phyloP scores from a whole-genome alignment of 75 land plant species.

The Selaginella moellendorffii region DNA sequence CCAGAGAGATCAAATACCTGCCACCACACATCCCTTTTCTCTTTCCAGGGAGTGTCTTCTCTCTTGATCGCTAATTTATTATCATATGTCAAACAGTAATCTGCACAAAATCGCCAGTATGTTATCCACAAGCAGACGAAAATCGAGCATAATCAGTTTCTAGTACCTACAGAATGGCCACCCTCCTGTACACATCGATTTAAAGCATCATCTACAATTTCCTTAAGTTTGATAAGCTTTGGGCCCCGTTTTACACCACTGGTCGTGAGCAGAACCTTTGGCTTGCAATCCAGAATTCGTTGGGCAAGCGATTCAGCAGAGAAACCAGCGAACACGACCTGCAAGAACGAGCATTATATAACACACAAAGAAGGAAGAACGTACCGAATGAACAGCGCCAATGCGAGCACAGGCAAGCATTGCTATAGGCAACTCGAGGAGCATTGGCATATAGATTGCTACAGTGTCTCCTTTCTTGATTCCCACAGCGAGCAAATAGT shows the following conservation, averaged over 20 bases:
- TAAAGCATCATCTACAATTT: slow-evolving; percentile 75
- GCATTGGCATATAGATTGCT: slow-evolving; percentile 80
- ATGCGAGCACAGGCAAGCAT: slow-evolving; percentile 99
- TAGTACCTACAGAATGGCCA: slow-evolving; percentile 48
- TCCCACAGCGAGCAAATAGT: slow-evolving; percentile 67
- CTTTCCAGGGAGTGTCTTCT: slow-evolving; percentile 59
- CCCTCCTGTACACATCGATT: slow-evolving; percentile 26
- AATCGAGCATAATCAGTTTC: no score
- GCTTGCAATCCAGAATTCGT: slow-evolving; percentile 84
- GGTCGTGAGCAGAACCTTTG: slow-evolving; percentile 66
- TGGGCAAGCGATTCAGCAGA: slow-evolving; percentile 87
- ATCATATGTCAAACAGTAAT: slow-evolving; percentile 52
- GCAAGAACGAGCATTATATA: slow-evolving; percentile 6
- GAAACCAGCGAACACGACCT: slow-evolving; percentile 97
- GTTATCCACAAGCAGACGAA: neutral
- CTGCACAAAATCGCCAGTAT: neutral
- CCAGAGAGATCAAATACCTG: slow-evolving; percentile 42
- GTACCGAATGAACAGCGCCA: slow-evolving; percentile 98
- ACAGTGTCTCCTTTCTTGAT: slow-evolving; percentile 88
- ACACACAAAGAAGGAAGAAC: no score
- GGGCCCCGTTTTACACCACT: slow-evolving; percentile 76
- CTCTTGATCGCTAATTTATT: slow-evolving; percentile 50
- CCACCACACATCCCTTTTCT: slow-evolving; percentile 91
- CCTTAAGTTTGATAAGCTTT: slow-evolving; percentile 59
- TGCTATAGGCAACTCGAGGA: slow-evolving; percentile 83